Conservation (phyloP, 208 protist species). For the Leishmania braziliensis region DNA sequence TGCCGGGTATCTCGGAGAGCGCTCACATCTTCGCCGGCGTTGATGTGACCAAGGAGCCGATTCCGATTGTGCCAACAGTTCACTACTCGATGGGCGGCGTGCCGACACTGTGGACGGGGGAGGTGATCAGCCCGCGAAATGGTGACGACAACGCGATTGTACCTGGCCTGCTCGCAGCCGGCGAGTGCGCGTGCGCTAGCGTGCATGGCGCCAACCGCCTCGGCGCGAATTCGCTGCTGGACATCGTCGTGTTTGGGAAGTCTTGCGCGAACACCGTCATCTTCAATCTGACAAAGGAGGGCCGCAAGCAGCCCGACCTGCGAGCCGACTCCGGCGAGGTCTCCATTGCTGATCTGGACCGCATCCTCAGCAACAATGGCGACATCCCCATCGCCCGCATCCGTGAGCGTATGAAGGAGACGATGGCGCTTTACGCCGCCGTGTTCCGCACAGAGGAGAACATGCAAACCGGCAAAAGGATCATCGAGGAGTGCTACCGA, state of each 20-base stretch:
- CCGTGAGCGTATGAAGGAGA: constrained; percentile 96
- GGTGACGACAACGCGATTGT: constrained; percentile 95
- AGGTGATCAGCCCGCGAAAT: constrained; percentile 89
- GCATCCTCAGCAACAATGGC: constrained; percentile 94
- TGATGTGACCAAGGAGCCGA: constrained; percentile 99
- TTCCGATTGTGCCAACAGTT: constrained; percentile 99
- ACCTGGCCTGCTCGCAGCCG: constrained; percentile 97
- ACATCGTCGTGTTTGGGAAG: constrained; percentile 99
- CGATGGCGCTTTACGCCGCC: constrained; percentile 97
- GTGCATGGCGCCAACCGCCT: constrained; percentile 99
- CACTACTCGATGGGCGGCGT: constrained; percentile 99
- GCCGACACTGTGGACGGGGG: constrained; percentile 91
- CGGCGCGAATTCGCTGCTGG: constrained; percentile 99
- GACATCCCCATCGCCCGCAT: constrained; percentile 92
- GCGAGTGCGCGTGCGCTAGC: constrained; percentile 97
- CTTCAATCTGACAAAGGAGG: constrained; percentile 93
- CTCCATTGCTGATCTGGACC: constrained; percentile 96
- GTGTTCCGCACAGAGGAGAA: constrained; percentile 96
- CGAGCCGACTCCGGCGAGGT: constrained; percentile 87
- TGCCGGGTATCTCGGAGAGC: constrained; percentile 99
- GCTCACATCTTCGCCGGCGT: constrained; percentile 99
- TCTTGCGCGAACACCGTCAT: constrained; percentile 95
- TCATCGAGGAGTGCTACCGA: constrained; percentile 94
- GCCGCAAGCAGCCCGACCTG: constrained; percentile 86
- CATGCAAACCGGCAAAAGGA: constrained; percentile 90